Conservation (phyloP, 2,329 filamentous ascomycete species). For the Talaromyces verruculosus region DNA sequence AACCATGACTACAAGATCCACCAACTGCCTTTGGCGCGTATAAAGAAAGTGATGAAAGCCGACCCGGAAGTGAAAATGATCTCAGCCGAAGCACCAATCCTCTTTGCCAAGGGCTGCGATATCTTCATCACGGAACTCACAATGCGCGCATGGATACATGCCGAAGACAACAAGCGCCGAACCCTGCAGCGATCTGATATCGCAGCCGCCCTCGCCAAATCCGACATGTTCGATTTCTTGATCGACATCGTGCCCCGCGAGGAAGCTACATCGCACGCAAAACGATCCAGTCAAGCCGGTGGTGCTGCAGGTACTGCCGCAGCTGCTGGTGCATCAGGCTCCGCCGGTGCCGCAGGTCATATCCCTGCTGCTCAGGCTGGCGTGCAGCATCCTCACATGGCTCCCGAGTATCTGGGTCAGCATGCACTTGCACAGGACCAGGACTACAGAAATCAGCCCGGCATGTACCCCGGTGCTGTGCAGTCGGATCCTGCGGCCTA, state of each 20-base stretch:
- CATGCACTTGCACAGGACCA: constrained; percentile 67
- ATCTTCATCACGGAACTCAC: constrained; percentile 99
- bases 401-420: constrained; percentile 55
- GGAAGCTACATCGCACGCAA: constrained; percentile 82
- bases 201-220: constrained; percentile 90
- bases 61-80: constrained; percentile 99
- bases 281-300: constrained; percentile 60
- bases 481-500: constrained; percentile 72
- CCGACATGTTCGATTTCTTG: constrained; percentile 99
- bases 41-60: constrained; percentile 99
- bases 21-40: constrained; percentile 91
- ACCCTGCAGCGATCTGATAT: constrained; percentile 96
- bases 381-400: constrained; percentile 58
- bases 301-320: constrained; percentile 53
- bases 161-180: constrained; percentile 96
- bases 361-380: constrained; percentile 47
- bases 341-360: constrained; percentile 36
- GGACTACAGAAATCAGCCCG: constrained; percentile 75
- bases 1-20: constrained; percentile 98
- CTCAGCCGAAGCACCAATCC: constrained; percentile 92
- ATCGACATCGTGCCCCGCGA: constrained; percentile 98
- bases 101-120: constrained; percentile 97
- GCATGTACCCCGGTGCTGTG: constrained; percentile 80
- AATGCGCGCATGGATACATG: constrained; percentile 99
- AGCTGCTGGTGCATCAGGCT: constrained; percentile 38